phyloP scores from a whole-genome alignment of 2,329 filamentous ascomycete species.

The Ramularia collo-cygni region DNA sequence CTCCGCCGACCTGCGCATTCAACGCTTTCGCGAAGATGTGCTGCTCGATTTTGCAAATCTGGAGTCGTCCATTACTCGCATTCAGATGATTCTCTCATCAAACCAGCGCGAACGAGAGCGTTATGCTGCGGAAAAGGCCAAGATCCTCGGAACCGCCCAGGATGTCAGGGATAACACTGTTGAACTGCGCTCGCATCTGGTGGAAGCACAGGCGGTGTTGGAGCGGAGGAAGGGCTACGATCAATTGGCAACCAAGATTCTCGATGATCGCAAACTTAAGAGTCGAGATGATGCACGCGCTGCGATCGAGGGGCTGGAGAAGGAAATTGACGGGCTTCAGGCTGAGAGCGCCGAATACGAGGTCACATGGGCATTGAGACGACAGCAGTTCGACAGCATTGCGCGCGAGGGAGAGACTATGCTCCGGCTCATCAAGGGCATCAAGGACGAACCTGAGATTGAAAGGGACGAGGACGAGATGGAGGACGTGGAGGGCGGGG shows the following conservation, averaged over 20 bases:
- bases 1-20: slow-evolving; percentile 39
- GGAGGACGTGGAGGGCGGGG: slow-evolving; percentile 47
- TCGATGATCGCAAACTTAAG: slow-evolving; percentile 68
- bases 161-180: slow-evolving; percentile 68
- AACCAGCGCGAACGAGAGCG: slow-evolving; percentile 77
- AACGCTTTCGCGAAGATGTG: slow-evolving; percentile 70
- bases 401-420: slow-evolving; percentile 87
- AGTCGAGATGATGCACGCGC: slow-evolving; percentile 76
- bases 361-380: slow-evolving; percentile 74
- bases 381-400: slow-evolving; percentile 80
- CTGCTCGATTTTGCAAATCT: slow-evolving; percentile 84
- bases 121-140: slow-evolving; percentile 72
- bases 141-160: slow-evolving; percentile 72
- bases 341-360: slow-evolving; percentile 76
- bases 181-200: slow-evolving; percentile 65
- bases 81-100: slow-evolving; percentile 78
- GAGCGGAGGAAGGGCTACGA: slow-evolving; percentile 80
- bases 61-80: slow-evolving; percentile 75
- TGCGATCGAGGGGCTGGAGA: slow-evolving; percentile 72
- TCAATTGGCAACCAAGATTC: slow-evolving; percentile 79
- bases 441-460: slow-evolving; percentile 89
- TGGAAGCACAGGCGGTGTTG: slow-evolving; percentile 67
- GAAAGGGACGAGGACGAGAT: slow-evolving; percentile 70
- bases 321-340: slow-evolving; percentile 82
- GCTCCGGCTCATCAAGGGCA: slow-evolving; percentile 78